Evolutionary conservation across 176 grass and related monocot species (phyloP).

Genomic region (Zoysia pacifica): DNA sequence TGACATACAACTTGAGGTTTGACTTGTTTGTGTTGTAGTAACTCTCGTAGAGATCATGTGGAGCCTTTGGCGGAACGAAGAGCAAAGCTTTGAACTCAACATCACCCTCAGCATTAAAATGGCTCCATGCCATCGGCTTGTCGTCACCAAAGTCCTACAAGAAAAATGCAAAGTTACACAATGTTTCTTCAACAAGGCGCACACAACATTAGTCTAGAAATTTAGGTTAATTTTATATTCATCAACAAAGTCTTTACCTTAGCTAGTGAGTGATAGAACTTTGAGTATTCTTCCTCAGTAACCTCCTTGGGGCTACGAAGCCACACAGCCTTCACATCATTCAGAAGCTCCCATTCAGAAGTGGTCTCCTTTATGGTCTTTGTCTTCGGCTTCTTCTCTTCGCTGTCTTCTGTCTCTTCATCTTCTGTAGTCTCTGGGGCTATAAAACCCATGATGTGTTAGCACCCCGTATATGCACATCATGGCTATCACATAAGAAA

Average conservation of each 20-base stretch:
- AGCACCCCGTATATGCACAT: background rate
- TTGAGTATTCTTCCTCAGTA: constrained; percentile 90
- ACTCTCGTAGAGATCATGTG: constrained; percentile 92
- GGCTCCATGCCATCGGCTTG: constrained; percentile 86
- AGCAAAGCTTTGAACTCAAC: constrained; percentile 96
- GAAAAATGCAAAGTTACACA: constrained; percentile 15
- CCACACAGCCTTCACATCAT: constrained; percentile 98
- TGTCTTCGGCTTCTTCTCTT: constrained; percentile 91
- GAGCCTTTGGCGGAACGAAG: constrained; percentile 91
- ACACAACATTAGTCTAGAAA: background rate
- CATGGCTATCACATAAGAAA: background rate
- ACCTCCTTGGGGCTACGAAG: constrained; percentile 92
- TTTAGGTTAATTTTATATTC: background rate
- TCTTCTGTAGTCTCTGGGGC: constrained; percentile 67
- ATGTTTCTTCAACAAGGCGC: background rate
- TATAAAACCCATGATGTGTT: constrained; percentile 27
- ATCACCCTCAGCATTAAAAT: constrained; percentile 95
- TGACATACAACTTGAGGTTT: constrained; percentile 92
- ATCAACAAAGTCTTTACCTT: constrained; percentile 54
- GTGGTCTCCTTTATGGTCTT: constrained; percentile 91
- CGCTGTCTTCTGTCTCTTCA: constrained; percentile 70
- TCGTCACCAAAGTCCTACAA: constrained; percentile 83
- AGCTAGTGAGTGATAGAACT: constrained; percentile 91
- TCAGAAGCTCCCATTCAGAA: constrained; percentile 85
- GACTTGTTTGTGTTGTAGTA: constrained; percentile 95